Percentiles rank a stretch among this genome's conserved stretches.
Evolutionary conservation across 331 rosid genomes (phyloP).

Genomic region (Pyracantha coccinea): DNA sequence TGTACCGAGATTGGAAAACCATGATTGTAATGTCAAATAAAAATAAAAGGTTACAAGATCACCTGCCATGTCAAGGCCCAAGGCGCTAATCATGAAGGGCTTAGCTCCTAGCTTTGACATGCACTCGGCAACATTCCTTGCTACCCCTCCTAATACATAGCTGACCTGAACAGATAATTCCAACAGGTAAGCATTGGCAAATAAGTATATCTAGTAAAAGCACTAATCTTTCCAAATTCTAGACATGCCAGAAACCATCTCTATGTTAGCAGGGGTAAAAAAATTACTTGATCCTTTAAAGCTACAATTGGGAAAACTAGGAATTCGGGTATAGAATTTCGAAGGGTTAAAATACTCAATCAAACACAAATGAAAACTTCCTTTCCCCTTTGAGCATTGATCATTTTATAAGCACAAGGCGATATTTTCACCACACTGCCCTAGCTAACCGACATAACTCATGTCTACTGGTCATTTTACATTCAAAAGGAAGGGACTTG

Average conservation of each 20-base stretch:
- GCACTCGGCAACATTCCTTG: slow-evolving; percentile 89
- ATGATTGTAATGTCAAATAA: background rate
- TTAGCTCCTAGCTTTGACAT: slow-evolving; percentile 78
- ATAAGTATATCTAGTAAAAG: slow-evolving; percentile 1
- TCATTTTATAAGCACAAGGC: background rate
- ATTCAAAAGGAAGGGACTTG: background rate
- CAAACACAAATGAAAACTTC: background rate
- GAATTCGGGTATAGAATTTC: background rate
- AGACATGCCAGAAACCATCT: background rate
- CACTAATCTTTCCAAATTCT: background rate
- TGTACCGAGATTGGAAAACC: background rate
- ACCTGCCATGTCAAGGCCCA: slow-evolving; percentile 87
- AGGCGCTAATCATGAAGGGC: slow-evolving; percentile 77
- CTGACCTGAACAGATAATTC: slow-evolving; percentile 41
- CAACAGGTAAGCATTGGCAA: background rate
- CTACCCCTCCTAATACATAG: slow-evolving; percentile 79
- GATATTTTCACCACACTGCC: no score
- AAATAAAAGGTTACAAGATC: slow-evolving; percentile 2
- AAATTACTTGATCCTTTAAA: background rate
- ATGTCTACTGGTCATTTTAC: background rate
- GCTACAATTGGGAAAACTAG: background rate
- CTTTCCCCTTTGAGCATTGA: background rate
- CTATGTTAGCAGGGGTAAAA: background rate
- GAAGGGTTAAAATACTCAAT: background rate
- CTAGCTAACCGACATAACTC: no score